phyloP scores from a whole-genome alignment of 805 yeast genomes.

The Kodamaea nitidulidarum region DNA sequence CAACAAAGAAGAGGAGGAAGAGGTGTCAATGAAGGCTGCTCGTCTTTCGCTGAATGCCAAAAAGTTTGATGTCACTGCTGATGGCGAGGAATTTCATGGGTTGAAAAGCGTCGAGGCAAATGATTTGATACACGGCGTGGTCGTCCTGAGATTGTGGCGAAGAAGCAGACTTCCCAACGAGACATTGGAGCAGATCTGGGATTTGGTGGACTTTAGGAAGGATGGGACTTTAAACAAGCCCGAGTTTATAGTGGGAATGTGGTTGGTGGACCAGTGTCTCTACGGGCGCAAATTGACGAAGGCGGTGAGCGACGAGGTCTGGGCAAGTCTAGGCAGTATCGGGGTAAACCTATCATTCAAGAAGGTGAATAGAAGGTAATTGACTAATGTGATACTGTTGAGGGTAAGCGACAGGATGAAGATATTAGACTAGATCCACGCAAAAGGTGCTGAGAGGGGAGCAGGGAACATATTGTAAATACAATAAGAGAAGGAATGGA shows the following conservation, averaged over 20 bases:
- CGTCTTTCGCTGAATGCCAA: conserved; percentile 28
- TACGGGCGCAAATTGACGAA: conserved; percentile 90
- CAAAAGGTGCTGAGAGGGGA: too few species aligned
- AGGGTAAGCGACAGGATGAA: too few species aligned
- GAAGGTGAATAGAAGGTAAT: conserved; percentile 29
- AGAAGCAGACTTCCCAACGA: conserved; percentile 70
- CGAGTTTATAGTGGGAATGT: conserved; percentile 93
- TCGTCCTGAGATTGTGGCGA: conserved; percentile 76
- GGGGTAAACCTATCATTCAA: conserved; percentile 40
- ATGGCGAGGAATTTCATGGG: conserved; percentile 28
- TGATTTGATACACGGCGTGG: conserved; percentile 49
- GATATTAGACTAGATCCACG: too few species aligned
- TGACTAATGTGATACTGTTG: too few species aligned
- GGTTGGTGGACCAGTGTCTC: conserved; percentile 94
- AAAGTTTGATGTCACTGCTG: conserved; percentile 17
- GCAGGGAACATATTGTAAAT: too few species aligned
- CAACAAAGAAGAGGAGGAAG: conserved; percentile 16
- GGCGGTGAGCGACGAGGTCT: conserved; percentile 59
- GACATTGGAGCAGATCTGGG: conserved; percentile 58
- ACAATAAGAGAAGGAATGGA: too few species aligned
- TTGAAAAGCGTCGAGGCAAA: conserved; percentile 23
- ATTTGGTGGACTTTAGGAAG: conserved; percentile 57
- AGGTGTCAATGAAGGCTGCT: conserved; percentile 29
- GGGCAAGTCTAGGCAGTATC: conserved; percentile 69
- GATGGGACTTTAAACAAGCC: conserved; percentile 77